Percentiles rank a stretch among this genome's conserved stretches.
Conservation (phyloP, 2,329 filamentous ascomycete species). For the Pleoardoris graminearum region DNA sequence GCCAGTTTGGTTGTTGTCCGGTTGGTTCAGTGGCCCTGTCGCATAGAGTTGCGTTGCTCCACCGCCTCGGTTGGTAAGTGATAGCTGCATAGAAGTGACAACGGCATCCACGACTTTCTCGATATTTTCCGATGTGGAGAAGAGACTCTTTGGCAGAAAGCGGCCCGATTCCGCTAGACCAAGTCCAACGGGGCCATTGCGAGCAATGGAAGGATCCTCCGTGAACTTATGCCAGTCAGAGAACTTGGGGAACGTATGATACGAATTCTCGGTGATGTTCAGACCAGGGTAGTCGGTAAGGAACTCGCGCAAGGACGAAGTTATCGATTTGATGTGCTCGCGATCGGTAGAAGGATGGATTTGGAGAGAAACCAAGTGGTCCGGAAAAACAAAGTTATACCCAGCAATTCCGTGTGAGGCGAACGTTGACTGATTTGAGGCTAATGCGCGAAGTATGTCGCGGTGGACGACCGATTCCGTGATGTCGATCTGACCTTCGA, state of each 20-base stretch:
- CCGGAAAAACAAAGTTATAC: conserved; percentile 40
- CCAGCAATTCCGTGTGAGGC: conserved; percentile 37
- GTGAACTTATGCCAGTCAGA: conserved; percentile 38
- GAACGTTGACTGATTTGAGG: conserved; percentile 36
- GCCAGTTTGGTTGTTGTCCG: conserved; percentile 37
- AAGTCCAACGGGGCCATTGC: conserved; percentile 41
- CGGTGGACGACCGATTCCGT: conserved; percentile 37
- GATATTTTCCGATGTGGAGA: conserved; percentile 21
- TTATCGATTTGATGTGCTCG: conserved; percentile 30
- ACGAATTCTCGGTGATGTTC: conserved; percentile 36
- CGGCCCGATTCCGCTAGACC: conserved; percentile 40
- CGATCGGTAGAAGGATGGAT: conserved; percentile 34
- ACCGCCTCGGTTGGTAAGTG: conserved; percentile 28
- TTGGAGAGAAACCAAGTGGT: conserved; percentile 39
- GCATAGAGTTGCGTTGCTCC: conserved; percentile 42
- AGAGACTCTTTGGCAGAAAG: conserved; percentile 38
- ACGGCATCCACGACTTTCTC: conserved; percentile 36
- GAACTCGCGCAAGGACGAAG: conserved; percentile 35
- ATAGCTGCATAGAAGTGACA: conserved; percentile 38
- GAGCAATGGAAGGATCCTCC: conserved; percentile 32
- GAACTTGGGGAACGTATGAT: conserved; percentile 38
- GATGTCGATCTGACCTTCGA: conserved; percentile 28
- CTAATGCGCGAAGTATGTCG: conserved; percentile 36
- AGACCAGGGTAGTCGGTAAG: conserved; percentile 37
- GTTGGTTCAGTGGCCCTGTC: conserved; percentile 38